A percentile compares a stretch with the other conserved stretches of the same genome.
Evolutionary conservation across 129 eudicot genomes (phyloP).

Genomic region (Tanacetum coccineum): DNA sequence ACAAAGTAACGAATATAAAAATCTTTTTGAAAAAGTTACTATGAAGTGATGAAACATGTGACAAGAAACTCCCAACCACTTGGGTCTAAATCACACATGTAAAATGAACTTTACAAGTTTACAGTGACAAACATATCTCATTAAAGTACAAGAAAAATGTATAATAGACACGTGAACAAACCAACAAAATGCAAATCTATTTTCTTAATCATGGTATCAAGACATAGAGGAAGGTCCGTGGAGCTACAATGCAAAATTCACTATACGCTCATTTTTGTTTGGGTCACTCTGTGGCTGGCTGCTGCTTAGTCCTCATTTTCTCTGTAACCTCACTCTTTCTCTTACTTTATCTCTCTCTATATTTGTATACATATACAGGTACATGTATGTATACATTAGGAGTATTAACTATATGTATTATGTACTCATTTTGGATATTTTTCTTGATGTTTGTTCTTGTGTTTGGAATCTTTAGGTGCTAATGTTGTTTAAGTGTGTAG

Average conservation of each 20-base stretch:
- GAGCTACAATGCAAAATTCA: neutral
- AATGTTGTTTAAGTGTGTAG: too few relatives aligned
- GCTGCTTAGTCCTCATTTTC: conserved; percentile 23
- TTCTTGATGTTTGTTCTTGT: conserved; percentile 10
- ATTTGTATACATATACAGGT: neutral
- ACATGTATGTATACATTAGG: conserved; percentile 1
- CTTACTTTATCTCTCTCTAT: conserved; percentile 12
- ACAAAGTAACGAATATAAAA: too few relatives aligned
- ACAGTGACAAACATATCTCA: too few relatives aligned
- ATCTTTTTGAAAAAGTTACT: neutral
- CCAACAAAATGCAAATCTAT: conserved; percentile 3
- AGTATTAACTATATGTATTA: neutral
- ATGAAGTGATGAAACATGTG: conserved; percentile 17
- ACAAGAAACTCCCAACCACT: conserved; percentile 14
- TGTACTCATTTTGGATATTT: conserved; percentile 1
- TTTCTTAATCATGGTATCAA: neutral
- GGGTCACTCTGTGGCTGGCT: conserved; percentile 15
- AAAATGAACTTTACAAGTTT: conserved; percentile 17
- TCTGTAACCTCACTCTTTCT: conserved; percentile 27
- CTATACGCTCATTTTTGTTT: conserved; percentile 6
- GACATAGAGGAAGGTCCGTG: too few relatives aligned
- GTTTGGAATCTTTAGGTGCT: too few relatives aligned
- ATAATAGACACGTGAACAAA: conserved; percentile 5
- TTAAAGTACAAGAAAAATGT: neutral
- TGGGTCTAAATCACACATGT: conserved; percentile 21